phyloP scores from a whole-genome alignment of 306 rosid genomes.

The Trifolium pratense region DNA sequence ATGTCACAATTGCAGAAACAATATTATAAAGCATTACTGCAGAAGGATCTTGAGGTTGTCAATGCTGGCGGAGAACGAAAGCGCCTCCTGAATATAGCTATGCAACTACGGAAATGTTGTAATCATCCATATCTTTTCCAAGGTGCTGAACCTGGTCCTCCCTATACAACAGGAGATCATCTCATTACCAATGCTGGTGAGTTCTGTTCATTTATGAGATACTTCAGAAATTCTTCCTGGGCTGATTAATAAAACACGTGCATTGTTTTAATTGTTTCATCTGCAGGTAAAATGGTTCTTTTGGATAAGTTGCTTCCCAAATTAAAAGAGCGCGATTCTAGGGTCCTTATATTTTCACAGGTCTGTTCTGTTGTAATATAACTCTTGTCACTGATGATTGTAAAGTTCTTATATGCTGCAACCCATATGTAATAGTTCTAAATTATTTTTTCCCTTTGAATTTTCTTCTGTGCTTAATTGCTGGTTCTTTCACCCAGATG shows the following conservation, averaged over 20 bases:
- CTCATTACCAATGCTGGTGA: slow-evolving; percentile 91
- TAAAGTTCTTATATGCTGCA: slow-evolving; percentile 22
- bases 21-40: slow-evolving; percentile 88
- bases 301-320: slow-evolving; percentile 98
- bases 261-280: background rate
- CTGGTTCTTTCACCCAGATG: slow-evolving; percentile 62
- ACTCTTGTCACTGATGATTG: slow-evolving; percentile 25
- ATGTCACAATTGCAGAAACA: slow-evolving; percentile 99
- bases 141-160: slow-evolving; percentile 99
- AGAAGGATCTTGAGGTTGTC: slow-evolving; percentile 99
- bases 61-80: slow-evolving; percentile 99
- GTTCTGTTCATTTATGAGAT: slow-evolving; percentile 33
- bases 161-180: slow-evolving; percentile 96
- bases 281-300: slow-evolving; percentile 97
- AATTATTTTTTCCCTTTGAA: slow-evolving; percentile 26
- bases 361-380: slow-evolving; percentile 47
- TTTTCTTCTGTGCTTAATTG: slow-evolving; percentile 1
- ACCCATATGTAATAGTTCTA: slow-evolving; percentile 26
- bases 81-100: slow-evolving; percentile 94
- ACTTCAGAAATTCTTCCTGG: slow-evolving; percentile 25
- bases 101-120: slow-evolving; percentile 99
- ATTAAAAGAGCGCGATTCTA: slow-evolving; percentile 95
- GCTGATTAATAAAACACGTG: slow-evolving; percentile 18
- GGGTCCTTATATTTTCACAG: slow-evolving; percentile 90
- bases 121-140: slow-evolving; percentile 98